Evolutionary conservation across 2,329 filamentous ascomycete genomes (phyloP).

Genomic region (Botrytis squamosa): DNA sequence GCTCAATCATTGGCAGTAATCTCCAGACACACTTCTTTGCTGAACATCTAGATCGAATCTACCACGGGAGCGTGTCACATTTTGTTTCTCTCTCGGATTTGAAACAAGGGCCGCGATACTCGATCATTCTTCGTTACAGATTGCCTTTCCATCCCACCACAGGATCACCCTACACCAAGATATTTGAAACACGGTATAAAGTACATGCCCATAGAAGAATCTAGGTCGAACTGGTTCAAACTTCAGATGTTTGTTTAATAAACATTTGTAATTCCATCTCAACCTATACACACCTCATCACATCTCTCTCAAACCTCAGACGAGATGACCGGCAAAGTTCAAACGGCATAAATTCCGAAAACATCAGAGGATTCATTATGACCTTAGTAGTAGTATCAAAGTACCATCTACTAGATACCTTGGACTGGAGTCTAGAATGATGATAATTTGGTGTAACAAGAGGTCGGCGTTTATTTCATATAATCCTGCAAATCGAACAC

Average conservation of each 20-base stretch:
- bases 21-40: background rate
- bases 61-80: background rate
- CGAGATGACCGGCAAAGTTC: background rate
- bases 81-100: conserved; percentile 1
- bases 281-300: background rate
- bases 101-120: conserved; percentile 3
- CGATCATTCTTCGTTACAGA: conserved; percentile 12
- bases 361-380: background rate
- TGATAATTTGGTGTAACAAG: background rate
- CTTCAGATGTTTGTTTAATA: conserved; percentile 2
- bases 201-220: background rate
- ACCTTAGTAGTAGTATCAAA: background rate
- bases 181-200: background rate
- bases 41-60: conserved; percentile 5
- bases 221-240: background rate
- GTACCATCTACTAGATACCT: background rate
- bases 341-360: background rate
- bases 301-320: background rate
- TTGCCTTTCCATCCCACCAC: background rate
- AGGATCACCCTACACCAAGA: background rate
- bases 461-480: background rate
- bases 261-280: background rate
- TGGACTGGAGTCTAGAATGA: background rate
- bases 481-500: background rate
- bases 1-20: background rate